phyloP scores from a whole-genome alignment of 805 yeast species.

The Teunomyces pallodes region DNA sequence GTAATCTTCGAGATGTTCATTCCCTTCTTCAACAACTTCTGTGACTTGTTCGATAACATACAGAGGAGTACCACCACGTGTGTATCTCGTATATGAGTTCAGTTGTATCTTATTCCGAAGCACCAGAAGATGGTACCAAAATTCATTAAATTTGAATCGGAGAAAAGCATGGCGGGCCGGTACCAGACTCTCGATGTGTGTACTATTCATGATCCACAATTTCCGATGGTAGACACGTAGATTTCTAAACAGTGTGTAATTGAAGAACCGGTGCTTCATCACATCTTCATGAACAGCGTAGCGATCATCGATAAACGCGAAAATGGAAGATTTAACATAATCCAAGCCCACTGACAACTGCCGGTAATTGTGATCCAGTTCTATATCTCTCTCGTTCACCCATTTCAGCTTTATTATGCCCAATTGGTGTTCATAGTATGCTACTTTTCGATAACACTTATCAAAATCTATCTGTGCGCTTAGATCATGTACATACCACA shows the following conservation, averaged over 20 bases:
- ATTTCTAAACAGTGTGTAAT: slow-evolving; percentile 6
- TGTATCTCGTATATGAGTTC: neutral
- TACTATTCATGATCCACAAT: slow-evolving; percentile 1
- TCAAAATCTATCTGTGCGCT: slow-evolving; percentile 13
- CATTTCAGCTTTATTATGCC: neutral
- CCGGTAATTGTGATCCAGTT: neutral
- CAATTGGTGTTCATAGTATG: slow-evolving; percentile 9
- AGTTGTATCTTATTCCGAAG: neutral
- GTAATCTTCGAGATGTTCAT: slow-evolving; percentile 6
- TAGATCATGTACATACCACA: slow-evolving; percentile 19
- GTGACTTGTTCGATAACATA: slow-evolving; percentile 3
- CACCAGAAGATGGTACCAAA: slow-evolving; percentile 5
- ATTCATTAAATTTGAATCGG: slow-evolving; percentile 12
- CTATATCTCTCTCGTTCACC: neutral
- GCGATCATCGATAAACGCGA: neutral
- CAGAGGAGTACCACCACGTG: neutral
- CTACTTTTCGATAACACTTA: slow-evolving; percentile 12
- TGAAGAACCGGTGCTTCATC: slow-evolving; percentile 11
- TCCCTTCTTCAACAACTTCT: slow-evolving; percentile 4
- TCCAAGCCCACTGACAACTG: neutral
- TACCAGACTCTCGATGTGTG: neutral
- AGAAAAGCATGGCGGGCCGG: slow-evolving; percentile 7
- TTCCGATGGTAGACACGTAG: neutral
- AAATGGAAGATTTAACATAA: neutral
- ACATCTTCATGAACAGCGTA: slow-evolving; percentile 4